Base-by-base conservation (phyloP, 352 stramenopile species). In the Pythium aristosporum region DNA sequence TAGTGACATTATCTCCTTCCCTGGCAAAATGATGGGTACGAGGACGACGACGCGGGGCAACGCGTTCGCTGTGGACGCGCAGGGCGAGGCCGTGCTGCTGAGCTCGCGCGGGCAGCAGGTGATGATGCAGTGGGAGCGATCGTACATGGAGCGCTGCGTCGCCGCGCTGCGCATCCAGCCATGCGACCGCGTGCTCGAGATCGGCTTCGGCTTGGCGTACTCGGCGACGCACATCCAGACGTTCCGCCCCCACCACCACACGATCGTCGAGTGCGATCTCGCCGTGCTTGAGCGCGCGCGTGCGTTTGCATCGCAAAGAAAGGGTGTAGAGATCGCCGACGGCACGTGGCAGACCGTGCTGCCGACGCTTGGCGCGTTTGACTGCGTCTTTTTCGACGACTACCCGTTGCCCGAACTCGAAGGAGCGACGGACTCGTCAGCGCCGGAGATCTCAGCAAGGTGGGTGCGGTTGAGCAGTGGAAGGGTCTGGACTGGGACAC, bases 61-160 rank as follows among this genome's bases (percentile, higher is more conserved):
- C 43, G 58, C 48, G 21, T 75, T 75, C 37, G 72, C 67, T 3
- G 25, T 64, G 20, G 85, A 94, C 54, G 77, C 60, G 44, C 32
- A 75, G 28, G 80, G 78, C 2, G 34, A 77, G 11, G 65, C 73
- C 30, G 67, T 88, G 36, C 71, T 93, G 36, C 79, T 74, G 72
- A 93, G 82, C 74, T 89, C 82, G n/a, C 64, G 56, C 21, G 75
- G 82, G 5, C 80, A 93, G 72, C 84, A 93, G 68, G 87, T 96
- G 18, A 96, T 96, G 87, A 96, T 96, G 88, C 74, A 83, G 54
- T 96, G 88, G 88, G 88, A 96, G 64, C 71, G 68, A 49, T 32
- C 75, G 21, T 96, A 96, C 75, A 96, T 96, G 88, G 69, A 85
- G 49, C 36, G 51, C 42, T 91, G 85, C 20, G 87, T 89, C 42